Percentiles rank a stretch among this genome's conserved stretches.
These are phyloP conservation scores for Rhizopogon rudus DNA, from an alignment of 768 basidiomycete species.

Conservation along the genomic window DNA sequence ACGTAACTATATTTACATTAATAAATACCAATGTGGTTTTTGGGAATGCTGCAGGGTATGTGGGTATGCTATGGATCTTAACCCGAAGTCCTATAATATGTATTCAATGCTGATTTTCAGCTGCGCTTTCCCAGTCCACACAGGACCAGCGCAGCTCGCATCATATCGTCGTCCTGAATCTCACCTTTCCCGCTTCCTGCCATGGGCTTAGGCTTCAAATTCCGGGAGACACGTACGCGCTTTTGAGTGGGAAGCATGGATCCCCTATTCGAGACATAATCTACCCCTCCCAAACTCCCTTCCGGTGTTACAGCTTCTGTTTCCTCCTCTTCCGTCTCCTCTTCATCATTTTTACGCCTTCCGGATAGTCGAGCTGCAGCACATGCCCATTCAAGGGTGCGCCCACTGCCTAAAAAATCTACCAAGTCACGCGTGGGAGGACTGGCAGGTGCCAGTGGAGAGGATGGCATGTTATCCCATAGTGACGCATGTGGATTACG, in stretches of 20 bases:
- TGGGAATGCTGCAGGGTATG: conserved; percentile 4
- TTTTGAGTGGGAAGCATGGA: background rate
- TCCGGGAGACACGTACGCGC: conserved; percentile 1
- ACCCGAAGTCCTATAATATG: background rate
- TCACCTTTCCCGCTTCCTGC: conserved; percentile 7
- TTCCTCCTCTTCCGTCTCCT: conserved; percentile 60
- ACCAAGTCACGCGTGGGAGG: conserved; percentile 26
- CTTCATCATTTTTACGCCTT: conserved; percentile 14
- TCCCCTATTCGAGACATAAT: conserved; percentile 29
- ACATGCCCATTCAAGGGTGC: conserved; percentile 29
- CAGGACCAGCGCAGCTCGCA: conserved; percentile 64
- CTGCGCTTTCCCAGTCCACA: conserved; percentile 45
- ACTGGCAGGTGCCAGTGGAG: conserved; percentile 41
- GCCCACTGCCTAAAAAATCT: conserved; percentile 22
- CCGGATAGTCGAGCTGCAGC: conserved; percentile 45
- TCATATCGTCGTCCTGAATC: conserved; percentile 56
- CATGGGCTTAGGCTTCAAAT: background rate
- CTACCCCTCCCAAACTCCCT: conserved; percentile 43
- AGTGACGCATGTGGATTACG: conserved; percentile 22
- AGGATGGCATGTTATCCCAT: conserved; percentile 31
- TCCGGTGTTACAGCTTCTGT: conserved; percentile 63
- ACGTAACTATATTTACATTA: background rate
- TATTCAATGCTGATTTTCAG: background rate
- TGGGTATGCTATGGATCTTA: background rate
- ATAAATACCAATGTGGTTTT: background rate